Evolutionary conservation across 169 alveolate genomes (phyloP).

Genomic region (Theileria annulata): DNA sequence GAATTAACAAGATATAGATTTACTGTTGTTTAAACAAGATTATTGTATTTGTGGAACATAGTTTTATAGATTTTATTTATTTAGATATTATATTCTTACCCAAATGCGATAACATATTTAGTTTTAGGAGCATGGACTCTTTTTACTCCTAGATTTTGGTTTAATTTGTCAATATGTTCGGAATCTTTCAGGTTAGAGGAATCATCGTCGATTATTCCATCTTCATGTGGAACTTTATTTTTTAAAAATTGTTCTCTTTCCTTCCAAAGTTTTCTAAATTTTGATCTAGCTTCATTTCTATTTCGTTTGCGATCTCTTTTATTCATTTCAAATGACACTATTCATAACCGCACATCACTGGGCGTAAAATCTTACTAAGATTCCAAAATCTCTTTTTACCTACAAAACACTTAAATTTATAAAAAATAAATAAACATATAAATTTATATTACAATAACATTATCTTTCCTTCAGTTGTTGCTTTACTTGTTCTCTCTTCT

Average conservation of each 20-base stretch:
- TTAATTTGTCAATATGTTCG: not conserved
- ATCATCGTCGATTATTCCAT: not conserved
- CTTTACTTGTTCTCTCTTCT: conserved; percentile 19
- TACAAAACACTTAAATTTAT: not conserved
- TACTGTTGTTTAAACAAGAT: not conserved
- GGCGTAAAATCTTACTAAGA: not conserved
- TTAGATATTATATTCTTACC: conserved; percentile 21
- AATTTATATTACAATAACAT: not conserved
- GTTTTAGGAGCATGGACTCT: conserved; percentile 62
- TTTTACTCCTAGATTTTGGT: conserved; percentile 9
- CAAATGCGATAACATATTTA: conserved; percentile 65
- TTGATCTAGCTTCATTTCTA: conserved; percentile 1
- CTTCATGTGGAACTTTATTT: not conserved
- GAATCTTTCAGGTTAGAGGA: not conserved
- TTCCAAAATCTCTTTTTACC: not conserved
- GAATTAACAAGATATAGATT: not conserved
- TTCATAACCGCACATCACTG: not conserved
- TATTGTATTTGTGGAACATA: not conserved
- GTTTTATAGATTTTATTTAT: not conserved
- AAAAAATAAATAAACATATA: not conserved
- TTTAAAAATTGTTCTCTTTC: not conserved
- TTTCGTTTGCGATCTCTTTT: not conserved
- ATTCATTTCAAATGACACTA: not conserved
- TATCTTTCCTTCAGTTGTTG: conserved; percentile 12
- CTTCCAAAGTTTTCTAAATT: conserved; percentile 19